Base-by-base conservation (phyloP, 1,284 basidiomycete genomes). In the Hortiboletus rubellus region DNA sequence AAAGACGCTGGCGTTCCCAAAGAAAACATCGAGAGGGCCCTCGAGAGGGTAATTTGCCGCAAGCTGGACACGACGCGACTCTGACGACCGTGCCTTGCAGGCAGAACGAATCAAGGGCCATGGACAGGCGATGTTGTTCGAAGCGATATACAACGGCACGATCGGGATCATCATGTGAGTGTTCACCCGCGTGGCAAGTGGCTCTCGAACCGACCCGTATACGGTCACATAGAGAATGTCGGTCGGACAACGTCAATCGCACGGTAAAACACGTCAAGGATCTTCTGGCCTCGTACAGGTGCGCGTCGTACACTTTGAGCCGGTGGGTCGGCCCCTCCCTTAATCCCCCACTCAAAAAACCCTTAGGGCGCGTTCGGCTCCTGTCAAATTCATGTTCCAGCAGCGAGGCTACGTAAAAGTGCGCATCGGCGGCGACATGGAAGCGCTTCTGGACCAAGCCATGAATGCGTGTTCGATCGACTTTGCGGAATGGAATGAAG, bases 361-460 rank as follows among this genome's bases (percentile, higher is more conserved):
- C n/a, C n/a, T n/a, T n/a, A n/a, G 90, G 30, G 86, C 84, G 36
- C 88, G 85, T 27, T 75, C 88, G 49, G 80, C 91, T 2, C 83
- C 89, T 3, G 89, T 92, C 15, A 81, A 82, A 48, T 94, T 87
- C 72, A 82, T 93, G 78, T 94, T 94, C 68, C 78, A 84, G 58
- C 82, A 85, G 52, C 80, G 82, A 67, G 91, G 89, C 11, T 74
- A 80, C 44, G 82, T 93, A 43, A 80, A 79, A 53, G 76, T 91
- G n/a, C 66, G 76, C 15, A 63, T 85, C 8, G 75, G 76, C 38
- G 76, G 76, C 34, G 77, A 81, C 52, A 79, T 81, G 61, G 76
- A 77, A 18, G 67, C 70, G 10, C 69, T 76, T 30, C 63, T 81
- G 31, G 83, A 84, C 51, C 66, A 71, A 36, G 65, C 86, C n/a